Evolutionary conservation across 2,329 filamentous ascomycete species (phyloP), one percentile per base, ranked within the genome.

Genomic region (Phialophora expanda): DNA sequence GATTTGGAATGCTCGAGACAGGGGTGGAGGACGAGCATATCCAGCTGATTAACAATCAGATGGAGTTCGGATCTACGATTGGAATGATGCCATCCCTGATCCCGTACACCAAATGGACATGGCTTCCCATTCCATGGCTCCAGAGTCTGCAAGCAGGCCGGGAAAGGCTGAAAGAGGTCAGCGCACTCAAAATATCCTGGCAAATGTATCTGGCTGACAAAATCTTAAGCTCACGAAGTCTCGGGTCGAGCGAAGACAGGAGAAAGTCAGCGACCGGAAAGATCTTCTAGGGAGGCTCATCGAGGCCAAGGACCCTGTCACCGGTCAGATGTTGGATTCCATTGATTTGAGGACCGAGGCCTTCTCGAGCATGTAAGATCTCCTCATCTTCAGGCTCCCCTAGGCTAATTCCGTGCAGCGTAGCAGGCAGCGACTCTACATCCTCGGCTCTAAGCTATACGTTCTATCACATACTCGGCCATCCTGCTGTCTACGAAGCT

Each of bases 261-360:
- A 57, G 24, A 57, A 57, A 30, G 55, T 57, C 55, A 57, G 55
- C 55, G 55, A 57, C 55, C 55, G 55, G 22, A 57, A 57, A 28
- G 55, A 57, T 46, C 55, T 57, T 4, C 34, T 57, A 6, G 55
- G 55, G n/a, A 57, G 55, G 17, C 55, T 57, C 38, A 57, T 57
- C 55, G 55, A 57, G 55, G 55, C 55, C 14, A 57, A 57, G 24
- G 55, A 57, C 20, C 55, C 55, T 41, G 38, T 44, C 17, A 44
- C 17, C 5, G 38, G 38, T 7, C 38, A 44, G 38, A 44, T 44
- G 38, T n/a, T 44, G 38, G 38, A 44, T 44, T 44, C 38, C 6
- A 44, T 44, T 44, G 38, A 44, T n/a, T 8, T 44, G 17, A n/a
- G 38, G 14, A 44, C 38, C 17, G 38, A 44, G 14, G 38, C 38